Evolutionary conservation across 2,329 filamentous ascomycete species (phyloP).

Genomic region (Ilyonectria sp.): DNA sequence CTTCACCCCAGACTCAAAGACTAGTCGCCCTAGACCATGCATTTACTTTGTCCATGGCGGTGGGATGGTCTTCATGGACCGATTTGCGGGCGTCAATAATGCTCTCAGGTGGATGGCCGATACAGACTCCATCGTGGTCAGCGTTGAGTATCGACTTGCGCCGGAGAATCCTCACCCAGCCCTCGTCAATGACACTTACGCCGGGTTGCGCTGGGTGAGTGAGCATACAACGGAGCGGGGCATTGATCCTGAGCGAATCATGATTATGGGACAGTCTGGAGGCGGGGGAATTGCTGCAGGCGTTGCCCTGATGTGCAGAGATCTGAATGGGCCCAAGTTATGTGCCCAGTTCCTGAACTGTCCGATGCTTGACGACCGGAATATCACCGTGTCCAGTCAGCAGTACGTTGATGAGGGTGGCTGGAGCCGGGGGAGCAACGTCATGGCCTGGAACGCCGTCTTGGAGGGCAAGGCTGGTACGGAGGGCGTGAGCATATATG

Average conservation of each 20-base stretch:
- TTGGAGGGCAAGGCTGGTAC: neutral
- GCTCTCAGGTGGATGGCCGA: neutral
- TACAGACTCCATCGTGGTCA: neutral
- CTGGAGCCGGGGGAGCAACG: neutral
- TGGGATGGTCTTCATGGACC: too few relatives aligned
- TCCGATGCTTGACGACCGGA: conserved; percentile 37
- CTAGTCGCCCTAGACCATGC: too few relatives aligned
- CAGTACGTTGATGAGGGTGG: neutral
- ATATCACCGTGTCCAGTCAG: neutral
- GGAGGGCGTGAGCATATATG: neutral
- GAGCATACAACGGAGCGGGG: conserved; percentile 18
- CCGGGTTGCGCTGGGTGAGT: conserved; percentile 21
- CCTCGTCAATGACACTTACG: conserved; percentile 30
- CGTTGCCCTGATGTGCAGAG: conserved; percentile 23
- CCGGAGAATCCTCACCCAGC: conserved; percentile 33
- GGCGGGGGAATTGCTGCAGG: conserved; percentile 32
- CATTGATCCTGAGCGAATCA: conserved; percentile 28
- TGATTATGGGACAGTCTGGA: conserved; percentile 31
- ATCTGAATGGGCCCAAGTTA: conserved; percentile 14
- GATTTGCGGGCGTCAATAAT: too few relatives aligned
- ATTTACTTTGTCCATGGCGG: too few relatives aligned
- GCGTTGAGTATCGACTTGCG: conserved; percentile 26
- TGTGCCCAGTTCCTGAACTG: conserved; percentile 30
- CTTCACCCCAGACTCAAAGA: too few relatives aligned
- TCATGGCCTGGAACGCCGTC: neutral